Evolutionary conservation across 257 asterid species (phyloP).

Genomic region (Voacanga thouarsii): DNA sequence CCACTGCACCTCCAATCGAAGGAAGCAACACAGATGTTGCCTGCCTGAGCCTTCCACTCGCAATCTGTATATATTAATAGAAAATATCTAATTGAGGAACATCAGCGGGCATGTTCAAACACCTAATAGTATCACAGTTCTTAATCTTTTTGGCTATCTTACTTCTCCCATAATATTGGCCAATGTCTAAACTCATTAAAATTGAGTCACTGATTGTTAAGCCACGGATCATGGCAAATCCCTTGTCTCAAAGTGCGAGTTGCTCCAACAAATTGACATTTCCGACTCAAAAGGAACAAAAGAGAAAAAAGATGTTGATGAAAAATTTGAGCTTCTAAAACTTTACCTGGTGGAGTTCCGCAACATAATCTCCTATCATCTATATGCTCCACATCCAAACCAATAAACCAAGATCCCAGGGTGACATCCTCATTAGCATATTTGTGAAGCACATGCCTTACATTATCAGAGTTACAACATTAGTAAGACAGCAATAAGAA

Average conservation of each 20-base stretch:
- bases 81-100: not conserved
- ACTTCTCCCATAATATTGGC: not conserved
- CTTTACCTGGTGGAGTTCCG: constrained; percentile 93
- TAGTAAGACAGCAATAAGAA: not conserved
- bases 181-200: not conserved
- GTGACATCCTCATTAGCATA: constrained; percentile 90
- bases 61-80: constrained; percentile 51
- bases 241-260: not conserved
- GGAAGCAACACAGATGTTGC: constrained; percentile 88
- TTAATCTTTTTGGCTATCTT: not conserved
- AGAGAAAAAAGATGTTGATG: not conserved
- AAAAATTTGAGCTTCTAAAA: not conserved
- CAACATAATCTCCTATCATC: constrained; percentile 91
- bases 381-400: constrained; percentile 89
- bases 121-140: not conserved
- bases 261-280: not conserved
- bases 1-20: constrained; percentile 99
- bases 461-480: constrained; percentile 10
- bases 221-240: not conserved
- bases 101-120: not conserved
- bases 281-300: not conserved
- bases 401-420: constrained; percentile 86
- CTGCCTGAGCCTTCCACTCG: constrained; percentile 99
- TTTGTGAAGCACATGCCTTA: constrained; percentile 76
- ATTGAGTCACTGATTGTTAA: not conserved